Conservation (phyloP, 345 rosid genomes). For the Hibiscus trionum region DNA sequence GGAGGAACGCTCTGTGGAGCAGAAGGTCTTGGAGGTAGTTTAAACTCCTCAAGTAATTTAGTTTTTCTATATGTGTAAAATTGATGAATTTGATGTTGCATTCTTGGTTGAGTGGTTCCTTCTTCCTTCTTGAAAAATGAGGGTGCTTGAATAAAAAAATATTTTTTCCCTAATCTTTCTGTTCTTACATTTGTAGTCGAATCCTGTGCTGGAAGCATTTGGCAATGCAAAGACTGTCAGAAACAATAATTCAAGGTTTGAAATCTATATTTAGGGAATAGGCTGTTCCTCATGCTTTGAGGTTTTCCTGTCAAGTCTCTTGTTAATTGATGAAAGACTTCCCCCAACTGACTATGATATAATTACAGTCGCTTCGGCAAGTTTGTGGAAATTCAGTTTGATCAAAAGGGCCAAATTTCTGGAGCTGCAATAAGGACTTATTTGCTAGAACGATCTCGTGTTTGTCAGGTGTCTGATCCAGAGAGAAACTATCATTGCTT, state of each 20-base stretch:
- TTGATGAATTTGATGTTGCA: conserved; percentile 8
- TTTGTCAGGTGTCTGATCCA: conserved; percentile 97
- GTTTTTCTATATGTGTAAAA: conserved; percentile 6
- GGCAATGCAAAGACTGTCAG: conserved; percentile 97
- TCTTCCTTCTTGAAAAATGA: not conserved
- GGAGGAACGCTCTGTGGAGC: conserved; percentile 87
- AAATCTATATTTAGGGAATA: conserved; percentile 1
- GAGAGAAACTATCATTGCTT: conserved; percentile 99
- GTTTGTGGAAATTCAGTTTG: conserved; percentile 95
- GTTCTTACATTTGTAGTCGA: conserved; percentile 46
- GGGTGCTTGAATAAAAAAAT: not conserved
- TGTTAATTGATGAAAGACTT: conserved; percentile 12
- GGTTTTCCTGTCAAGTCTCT: not conserved
- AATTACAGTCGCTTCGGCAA: conserved; percentile 92
- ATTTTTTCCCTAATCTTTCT: conserved; percentile 1
- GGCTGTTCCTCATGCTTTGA: conserved; percentile 6
- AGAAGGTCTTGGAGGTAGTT: conserved; percentile 89
- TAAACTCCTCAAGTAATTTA: not conserved
- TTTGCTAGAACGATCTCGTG: conserved; percentile 91
- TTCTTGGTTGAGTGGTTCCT: not conserved
- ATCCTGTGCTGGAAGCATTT: conserved; percentile 98
- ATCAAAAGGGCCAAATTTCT: conserved; percentile 72
- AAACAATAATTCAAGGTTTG: conserved; percentile 93
- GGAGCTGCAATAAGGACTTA: conserved; percentile 99
- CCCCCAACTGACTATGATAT: conserved; percentile 13